Base-by-base conservation (phyloP, 176 grass and related monocot genomes). In the Oryza officinalis region DNA sequence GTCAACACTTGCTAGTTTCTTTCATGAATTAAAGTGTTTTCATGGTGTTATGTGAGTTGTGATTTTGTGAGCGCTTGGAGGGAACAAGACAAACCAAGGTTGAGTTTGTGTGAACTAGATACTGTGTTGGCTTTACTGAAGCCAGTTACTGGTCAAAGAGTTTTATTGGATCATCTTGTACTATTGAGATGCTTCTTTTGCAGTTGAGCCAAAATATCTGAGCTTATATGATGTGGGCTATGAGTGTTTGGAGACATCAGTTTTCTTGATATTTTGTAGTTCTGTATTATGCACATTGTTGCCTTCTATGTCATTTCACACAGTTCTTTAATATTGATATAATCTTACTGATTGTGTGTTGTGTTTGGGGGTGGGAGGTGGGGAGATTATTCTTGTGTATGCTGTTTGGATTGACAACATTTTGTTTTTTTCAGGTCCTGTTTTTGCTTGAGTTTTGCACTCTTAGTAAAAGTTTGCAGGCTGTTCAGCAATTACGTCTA, bases 391-490 rank as follows among this genome's bases (percentile, higher is more conserved):
- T 13, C 20, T 63, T 80, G 73, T 71, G 50, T 44, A 57, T 70
- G 27, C 54, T 77, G n/a, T 81, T 52, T 84, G 72, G 27, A 59
- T 72, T 82, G 47, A 81, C 33, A 78, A 11, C 23, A 72, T 75
- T 74, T 84, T 81, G 74, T 44, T 69, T 44, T 87, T 69, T 83
- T 25, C 81, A 98, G 96, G 80, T 93, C 72, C 85, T 90, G 66
- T 95, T 93, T 86, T 92, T 98, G 83, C 85, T 84, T 33, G 89
- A 98, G 43, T 88, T 98, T 87, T 98, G 91, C 73, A 81, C 80
- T 49, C 72, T 90, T 38, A 98, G 91, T 84, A 93, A 84, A 93
- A 94, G 88, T 72, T 83, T 98, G 75, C 87, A 63, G 37, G 64
- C 52, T 81, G 73, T 72, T 72, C 80, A 90, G 79, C 96, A 87